Base-by-base conservation (phyloP, 140 eudicot genomes). In the Oenanthe javanica region DNA sequence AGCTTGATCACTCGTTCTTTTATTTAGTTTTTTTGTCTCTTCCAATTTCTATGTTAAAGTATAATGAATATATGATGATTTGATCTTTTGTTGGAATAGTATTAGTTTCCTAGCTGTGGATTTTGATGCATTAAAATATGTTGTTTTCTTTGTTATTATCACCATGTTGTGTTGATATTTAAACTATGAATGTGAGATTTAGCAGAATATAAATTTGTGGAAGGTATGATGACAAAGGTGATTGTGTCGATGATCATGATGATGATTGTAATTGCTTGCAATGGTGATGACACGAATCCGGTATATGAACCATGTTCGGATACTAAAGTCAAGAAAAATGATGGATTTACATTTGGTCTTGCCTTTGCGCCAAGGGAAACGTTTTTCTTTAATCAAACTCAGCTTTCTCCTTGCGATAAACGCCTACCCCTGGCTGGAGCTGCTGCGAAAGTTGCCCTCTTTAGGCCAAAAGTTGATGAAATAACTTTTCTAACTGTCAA, bases 401-500 rank as follows among this genome's bases (percentile, higher is more conserved):
- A 94, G 86, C 94, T 94, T 75, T 94, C 98, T 0, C 98, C 98
- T 1, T 94, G 98, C 63, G 94, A 92, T 82, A 21, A 71, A 2
- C 96, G 97, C 10, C 91, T 94, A 31, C 66, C 82, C 25, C 87
- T 94, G n/a, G 15, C 80, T 19, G 84, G 85, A 31, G 54, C 40
- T 8, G 54, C 40, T 8, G 91, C 97, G 64, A 78, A 83, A 69
- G 88, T 92, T 1, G 93, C 98, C 4, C 78, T 90, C 9, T 92
- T 94, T 73, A 84, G 98, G 86, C 98, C 98, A 11, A 90, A 87
- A 76, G 94, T 94, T 18, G 97, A 94, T 52, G 94, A 94, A 83
- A 84, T 94, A 59, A 79, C 98, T 42, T 87, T 89, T 79, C 93
- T 94, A 75, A 87, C 97, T 75, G 49, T 90, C 86, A 92, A 89